These are phyloP conservation scores for Termitomyces heimii DNA, from an alignment of 768 basidiomycete species.

Conservation along the genomic window DNA sequence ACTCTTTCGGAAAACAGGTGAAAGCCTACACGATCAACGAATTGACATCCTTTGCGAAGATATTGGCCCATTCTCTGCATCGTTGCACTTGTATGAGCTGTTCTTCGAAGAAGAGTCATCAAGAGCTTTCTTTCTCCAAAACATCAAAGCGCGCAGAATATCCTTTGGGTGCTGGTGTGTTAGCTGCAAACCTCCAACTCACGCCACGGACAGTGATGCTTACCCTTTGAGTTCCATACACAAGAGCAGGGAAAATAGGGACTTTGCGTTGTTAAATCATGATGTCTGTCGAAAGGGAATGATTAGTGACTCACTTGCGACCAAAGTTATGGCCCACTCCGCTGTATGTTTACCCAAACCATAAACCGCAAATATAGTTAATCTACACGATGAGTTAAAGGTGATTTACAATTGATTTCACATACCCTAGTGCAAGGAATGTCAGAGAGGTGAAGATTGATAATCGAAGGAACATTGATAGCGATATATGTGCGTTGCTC, in stretches of 20 bases:
- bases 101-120: not conserved
- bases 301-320: not conserved
- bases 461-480: not conserved
- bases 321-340: not conserved
- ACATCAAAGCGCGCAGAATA: not conserved
- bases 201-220: not conserved
- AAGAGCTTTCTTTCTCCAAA: not conserved
- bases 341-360: not conserved
- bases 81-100: no score
- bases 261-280: not conserved
- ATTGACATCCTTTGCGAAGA: not conserved
- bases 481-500: not conserved
- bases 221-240: not conserved
- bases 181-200: not conserved
- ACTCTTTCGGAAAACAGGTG: no score
- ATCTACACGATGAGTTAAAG: not conserved
- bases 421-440: not conserved
- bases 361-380: not conserved
- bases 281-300: no score
- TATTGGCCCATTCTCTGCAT: not conserved
- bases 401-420: not conserved
- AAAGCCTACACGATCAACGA: not conserved
- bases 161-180: not conserved
- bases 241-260: not conserved
- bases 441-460: not conserved